Percentiles rank a stretch among this genome's conserved stretches.
Evolutionary conservation across 2,329 filamentous ascomycete genomes (phyloP).

Genomic region (Seiridium unicorne): DNA sequence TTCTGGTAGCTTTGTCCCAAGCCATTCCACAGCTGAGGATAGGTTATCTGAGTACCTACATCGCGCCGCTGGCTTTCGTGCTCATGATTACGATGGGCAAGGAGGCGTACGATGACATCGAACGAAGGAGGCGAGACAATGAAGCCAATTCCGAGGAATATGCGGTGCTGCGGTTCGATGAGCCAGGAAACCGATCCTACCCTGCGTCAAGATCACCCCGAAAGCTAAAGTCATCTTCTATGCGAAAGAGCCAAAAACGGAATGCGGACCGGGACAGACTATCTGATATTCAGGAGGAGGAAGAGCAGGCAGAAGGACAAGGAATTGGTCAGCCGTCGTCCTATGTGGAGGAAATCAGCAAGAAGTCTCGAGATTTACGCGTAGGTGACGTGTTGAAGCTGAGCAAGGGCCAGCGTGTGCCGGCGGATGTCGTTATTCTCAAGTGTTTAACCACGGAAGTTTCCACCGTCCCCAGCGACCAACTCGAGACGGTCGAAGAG

Average conservation of each 20-base stretch:
- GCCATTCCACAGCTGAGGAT: conserved; percentile 86
- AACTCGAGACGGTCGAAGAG: conserved; percentile 27
- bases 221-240: conserved; percentile 45
- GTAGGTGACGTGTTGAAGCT: conserved; percentile 96
- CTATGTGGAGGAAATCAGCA: conserved; percentile 64
- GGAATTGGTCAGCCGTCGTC: conserved; percentile 43
- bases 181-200: conserved; percentile 37
- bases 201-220: conserved; percentile 35
- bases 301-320: conserved; percentile 49
- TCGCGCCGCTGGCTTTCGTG: conserved; percentile 89
- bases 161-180: conserved; percentile 70
- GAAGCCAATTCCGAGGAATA: conserved; percentile 95
- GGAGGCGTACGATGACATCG: conserved; percentile 92
- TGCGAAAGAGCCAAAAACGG: conserved; percentile 36
- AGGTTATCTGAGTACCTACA: conserved; percentile 91
- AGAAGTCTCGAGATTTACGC: conserved; percentile 83
- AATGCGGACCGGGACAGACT: conserved; percentile 40
- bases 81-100: conserved; percentile 90
- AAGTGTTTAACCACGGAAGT: conserved; percentile 70
- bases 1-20: conserved; percentile 92
- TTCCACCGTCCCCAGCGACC: conserved; percentile 25
- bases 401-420: conserved; percentile 86
- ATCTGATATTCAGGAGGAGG: conserved; percentile 69
- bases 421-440: conserved; percentile 89
- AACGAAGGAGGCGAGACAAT: conserved; percentile 77